A percentile compares a stretch with the other conserved stretches of the same genome.
Conservation (phyloP, 441 rosid species). For the Eruca vesicaria region DNA sequence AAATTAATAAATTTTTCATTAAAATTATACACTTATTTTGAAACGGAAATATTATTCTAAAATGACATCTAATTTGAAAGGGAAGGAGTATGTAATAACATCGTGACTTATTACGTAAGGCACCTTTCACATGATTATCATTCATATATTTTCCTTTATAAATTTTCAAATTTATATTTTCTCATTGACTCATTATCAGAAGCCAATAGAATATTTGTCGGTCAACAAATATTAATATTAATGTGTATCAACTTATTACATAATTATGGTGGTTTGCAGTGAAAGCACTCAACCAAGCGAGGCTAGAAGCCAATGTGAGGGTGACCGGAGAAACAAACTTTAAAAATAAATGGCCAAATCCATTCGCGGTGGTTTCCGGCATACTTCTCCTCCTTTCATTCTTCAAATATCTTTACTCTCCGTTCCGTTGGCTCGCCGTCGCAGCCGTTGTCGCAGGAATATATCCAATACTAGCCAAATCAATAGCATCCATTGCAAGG, state of each 20-base stretch:
- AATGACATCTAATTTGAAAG: too few species aligned
- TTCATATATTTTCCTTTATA: not conserved
- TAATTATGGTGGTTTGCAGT: conserved; percentile 38
- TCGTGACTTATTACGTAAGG: not conserved
- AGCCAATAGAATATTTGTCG: too few species aligned
- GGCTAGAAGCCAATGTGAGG: conserved; percentile 77
- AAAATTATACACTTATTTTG: too few species aligned
- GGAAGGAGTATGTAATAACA: not conserved
- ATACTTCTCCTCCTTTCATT: conserved; percentile 50
- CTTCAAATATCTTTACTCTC: conserved; percentile 56
- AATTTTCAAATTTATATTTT: not conserved
- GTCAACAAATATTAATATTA: too few species aligned
- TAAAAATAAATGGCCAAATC: conserved; percentile 86
- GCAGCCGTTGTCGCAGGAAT: conserved; percentile 67
- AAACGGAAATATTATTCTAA: too few species aligned
- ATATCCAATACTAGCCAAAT: conserved; percentile 54
- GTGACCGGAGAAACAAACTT: conserved; percentile 48
- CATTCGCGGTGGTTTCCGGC: conserved; percentile 66
- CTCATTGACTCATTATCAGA: not conserved
- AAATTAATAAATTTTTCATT: too few species aligned
- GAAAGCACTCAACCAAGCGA: conserved; percentile 75
- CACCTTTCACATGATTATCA: not conserved
- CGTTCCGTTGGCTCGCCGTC: conserved; percentile 70
- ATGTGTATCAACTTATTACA: not conserved
- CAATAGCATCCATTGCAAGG: conserved; percentile 45